Conservation (phyloP, 2,329 filamentous ascomycete genomes). For the Nothomitra cinnamomea region DNA sequence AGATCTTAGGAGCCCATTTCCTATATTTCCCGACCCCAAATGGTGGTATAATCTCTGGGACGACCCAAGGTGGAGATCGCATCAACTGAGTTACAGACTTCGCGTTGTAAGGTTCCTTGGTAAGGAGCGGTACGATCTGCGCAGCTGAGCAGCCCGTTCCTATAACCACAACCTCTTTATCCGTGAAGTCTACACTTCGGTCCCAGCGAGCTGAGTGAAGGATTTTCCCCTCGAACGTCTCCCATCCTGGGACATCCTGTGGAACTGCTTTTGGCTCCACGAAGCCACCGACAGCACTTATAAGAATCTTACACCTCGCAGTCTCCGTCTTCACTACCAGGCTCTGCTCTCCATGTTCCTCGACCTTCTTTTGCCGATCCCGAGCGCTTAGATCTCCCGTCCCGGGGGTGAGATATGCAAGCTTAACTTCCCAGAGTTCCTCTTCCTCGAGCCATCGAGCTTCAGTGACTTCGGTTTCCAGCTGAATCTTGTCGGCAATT, state of each 20-base stretch:
- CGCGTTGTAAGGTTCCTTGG: slow-evolving; percentile 28
- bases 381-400: slow-evolving; percentile 34
- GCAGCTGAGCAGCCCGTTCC: slow-evolving; percentile 41
- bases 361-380: slow-evolving; percentile 27
- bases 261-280: slow-evolving; percentile 37
- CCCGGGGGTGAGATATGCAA: slow-evolving; percentile 33
- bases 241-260: slow-evolving; percentile 32
- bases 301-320: slow-evolving; percentile 35
- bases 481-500: slow-evolving; percentile 39
- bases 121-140: slow-evolving; percentile 36
- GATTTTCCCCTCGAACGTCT: slow-evolving; percentile 35
- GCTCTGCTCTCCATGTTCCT: slow-evolving; percentile 27
- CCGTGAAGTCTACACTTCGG: slow-evolving; percentile 31
- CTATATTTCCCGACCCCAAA: slow-evolving; percentile 26
- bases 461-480: slow-evolving; percentile 38
- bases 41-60: slow-evolving; percentile 24
- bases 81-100: slow-evolving; percentile 43
- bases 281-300: slow-evolving; percentile 37
- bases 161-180: slow-evolving; percentile 39
- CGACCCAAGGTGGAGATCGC: slow-evolving; percentile 39
- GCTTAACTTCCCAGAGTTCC: slow-evolving; percentile 35
- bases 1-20: slow-evolving; percentile 28
- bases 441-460: slow-evolving; percentile 35
- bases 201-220: slow-evolving; percentile 42
- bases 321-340: slow-evolving; percentile 34